Evolutionary conservation across 2,329 filamentous ascomycete genomes (phyloP), one percentile per base, ranked within the genome.

Genomic region (Atkinsonella texensis): DNA sequence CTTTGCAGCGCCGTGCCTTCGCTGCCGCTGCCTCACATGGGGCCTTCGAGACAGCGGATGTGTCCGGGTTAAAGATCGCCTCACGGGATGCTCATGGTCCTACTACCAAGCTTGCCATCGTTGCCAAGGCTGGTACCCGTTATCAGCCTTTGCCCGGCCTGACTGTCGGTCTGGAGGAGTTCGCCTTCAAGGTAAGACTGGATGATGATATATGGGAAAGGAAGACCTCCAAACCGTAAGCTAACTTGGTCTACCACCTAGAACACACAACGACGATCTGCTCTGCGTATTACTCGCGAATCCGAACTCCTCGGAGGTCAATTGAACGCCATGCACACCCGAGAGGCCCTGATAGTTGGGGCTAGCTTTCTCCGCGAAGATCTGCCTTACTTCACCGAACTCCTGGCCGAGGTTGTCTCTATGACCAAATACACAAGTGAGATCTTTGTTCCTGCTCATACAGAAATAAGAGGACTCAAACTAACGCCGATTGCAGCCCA

Each of bases 291-390:
- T 70, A 86, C 84, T 66, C 87, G 93, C 75, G 93, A 98, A 76
- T 81, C 88, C 63, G 93, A 98, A 74, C 85, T 98, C 56, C 83
- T 98, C 58, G 93, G 94, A 68, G 89, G 89, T 64, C 84, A 91
- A 80, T 83, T 97, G 74, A 79, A 75, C 62, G 78, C 91, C 59
- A 88, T 87, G 71, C 89, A 96, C 74, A 90, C 89, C 62, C 86
- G 91, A 66, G 93, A 98, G 77, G 89, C 89, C 67, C 75, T 98
- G 57, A 83, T 98, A 54, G 75, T 98, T 64, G 84, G 91, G 71
- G 88, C 93, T 68, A 95, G 86, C 75, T 98, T 98, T 79, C 82
- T 98, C 60, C 84, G 89, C 68, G 84, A 93, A 68, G 90, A 98
- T 69, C 83, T 98, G 60, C 93, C 93, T 60, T 98, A 97, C 81